phyloP scores from a whole-genome alignment of 2,329 filamentous ascomycete genomes.

The Colletotrichum lindemuthianum region DNA sequence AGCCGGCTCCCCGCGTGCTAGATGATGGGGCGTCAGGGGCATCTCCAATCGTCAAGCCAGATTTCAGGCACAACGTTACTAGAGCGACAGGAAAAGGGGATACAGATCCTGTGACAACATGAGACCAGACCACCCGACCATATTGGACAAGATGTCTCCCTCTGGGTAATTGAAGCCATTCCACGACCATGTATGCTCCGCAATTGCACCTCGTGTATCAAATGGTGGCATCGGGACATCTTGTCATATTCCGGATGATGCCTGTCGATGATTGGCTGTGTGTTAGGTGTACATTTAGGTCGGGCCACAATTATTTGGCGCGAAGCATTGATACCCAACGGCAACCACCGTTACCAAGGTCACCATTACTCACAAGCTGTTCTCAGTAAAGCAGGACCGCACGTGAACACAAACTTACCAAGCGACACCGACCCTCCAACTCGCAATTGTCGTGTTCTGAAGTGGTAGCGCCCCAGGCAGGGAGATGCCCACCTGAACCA shows the following conservation, averaged over 20 bases:
- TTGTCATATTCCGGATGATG: conserved; percentile 19
- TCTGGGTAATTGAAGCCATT: conserved; percentile 3
- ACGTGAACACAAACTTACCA: too few relatives aligned
- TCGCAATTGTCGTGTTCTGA: too few relatives aligned
- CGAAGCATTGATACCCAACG: conserved; percentile 53
- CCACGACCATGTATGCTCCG: background rate
- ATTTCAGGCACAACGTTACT: background rate
- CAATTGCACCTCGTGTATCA: conserved; percentile 8
- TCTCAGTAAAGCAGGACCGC: too few relatives aligned
- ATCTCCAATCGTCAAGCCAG: background rate
- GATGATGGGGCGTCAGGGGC: conserved; percentile 13
- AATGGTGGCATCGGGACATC: conserved; percentile 18
- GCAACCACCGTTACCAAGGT: conserved; percentile 26
- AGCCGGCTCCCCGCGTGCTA: background rate
- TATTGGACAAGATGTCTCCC: background rate
- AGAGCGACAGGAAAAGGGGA: background rate
- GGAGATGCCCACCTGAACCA: too few relatives aligned
- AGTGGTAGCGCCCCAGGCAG: too few relatives aligned
- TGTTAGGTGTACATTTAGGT: conserved; percentile 40
- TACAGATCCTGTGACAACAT: background rate
- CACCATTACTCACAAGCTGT: too few relatives aligned
- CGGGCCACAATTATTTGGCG: conserved; percentile 48
- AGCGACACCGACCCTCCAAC: too few relatives aligned
- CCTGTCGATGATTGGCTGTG: conserved; percentile 31
- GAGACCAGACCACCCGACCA: too few relatives aligned